A percentile compares a stretch with the other conserved stretches of the same genome.
phyloP scores from a whole-genome alignment of 192 early-diverging fungal species.

The Backusella psychrophila region DNA sequence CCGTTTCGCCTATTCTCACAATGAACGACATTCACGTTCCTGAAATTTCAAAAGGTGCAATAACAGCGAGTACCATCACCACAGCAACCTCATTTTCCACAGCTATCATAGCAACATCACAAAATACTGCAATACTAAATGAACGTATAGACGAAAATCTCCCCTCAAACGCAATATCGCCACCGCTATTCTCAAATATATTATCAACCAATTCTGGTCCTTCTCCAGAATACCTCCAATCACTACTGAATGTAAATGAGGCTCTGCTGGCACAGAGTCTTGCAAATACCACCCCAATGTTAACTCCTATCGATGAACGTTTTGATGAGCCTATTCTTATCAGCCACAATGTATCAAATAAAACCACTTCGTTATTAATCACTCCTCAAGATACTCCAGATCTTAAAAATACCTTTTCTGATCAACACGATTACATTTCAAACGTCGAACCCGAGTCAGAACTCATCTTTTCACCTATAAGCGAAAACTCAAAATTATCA shows the following conservation, averaged over 20 bases:
- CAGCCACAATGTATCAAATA: background rate
- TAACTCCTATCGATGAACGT: background rate
- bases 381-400: background rate
- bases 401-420: background rate
- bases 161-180: background rate
- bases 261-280: conserved; percentile 28
- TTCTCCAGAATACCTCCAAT: conserved; percentile 23
- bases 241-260: conserved; percentile 24
- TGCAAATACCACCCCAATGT: conserved; percentile 4
- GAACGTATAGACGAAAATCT: background rate
- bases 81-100: background rate
- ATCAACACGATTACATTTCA: background rate
- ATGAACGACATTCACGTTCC: background rate
- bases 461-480: background rate
- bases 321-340: background rate
- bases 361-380: background rate
- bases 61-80: background rate
- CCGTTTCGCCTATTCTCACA: background rate
- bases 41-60: background rate
- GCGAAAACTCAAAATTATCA: background rate
- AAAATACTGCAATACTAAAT: background rate
- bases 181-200: background rate
- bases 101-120: background rate
- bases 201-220: background rate
- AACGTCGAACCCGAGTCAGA: background rate